Base-by-base conservation (phyloP, 331 rosid species). In the Quercus tomentella region DNA sequence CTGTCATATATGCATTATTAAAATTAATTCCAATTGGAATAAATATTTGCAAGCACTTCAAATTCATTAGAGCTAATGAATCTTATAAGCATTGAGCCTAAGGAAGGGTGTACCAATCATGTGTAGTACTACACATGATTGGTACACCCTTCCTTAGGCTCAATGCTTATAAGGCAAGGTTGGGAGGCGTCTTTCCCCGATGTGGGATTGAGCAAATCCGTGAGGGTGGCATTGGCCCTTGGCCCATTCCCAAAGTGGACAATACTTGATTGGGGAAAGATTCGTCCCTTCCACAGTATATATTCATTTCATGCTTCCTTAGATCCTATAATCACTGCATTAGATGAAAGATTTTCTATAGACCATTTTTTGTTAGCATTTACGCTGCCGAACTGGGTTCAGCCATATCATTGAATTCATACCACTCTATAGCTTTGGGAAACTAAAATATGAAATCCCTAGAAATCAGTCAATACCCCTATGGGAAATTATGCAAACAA, bases 1-100 rank as follows among this genome's bases (percentile, higher is more conserved):
- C 91, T 92, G 88, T 52, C 78, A 65, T 14, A 41, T 86, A 68
- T 20, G 30, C 35, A 23, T 41, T 52, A 45, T 5, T 16, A 74
- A 66, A 81, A 56, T 51, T 20, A 74, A 74, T 26, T 72, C 43
- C 6, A 77, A 75, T 31, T 22, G 60, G 37, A 82, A 21, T 58
- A 67, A 55, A 62, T n/a, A 61, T 17, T 15, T 43, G 62, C 16
- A 76, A 22, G 49, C n/a, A 35, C 63, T 23, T 67, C 16, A 65
- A 6, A 66, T 63, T 60, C 7, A 28, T 61, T 35, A 60, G 41
- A 49, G 37, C 31, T 17, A 4, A 33, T 62, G 37, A 62, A 62
- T 21, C 28, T 26, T 26, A 26, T 2, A 26, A 26, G 28, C 28
- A 26, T 26, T 26, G 28, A 26, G 3, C 28, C 0, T 26, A 26